Percentiles rank a stretch among this genome's conserved stretches.
phyloP scores from a whole-genome alignment of 73 alveolate species.

The Paramecium primaurelia region DNA sequence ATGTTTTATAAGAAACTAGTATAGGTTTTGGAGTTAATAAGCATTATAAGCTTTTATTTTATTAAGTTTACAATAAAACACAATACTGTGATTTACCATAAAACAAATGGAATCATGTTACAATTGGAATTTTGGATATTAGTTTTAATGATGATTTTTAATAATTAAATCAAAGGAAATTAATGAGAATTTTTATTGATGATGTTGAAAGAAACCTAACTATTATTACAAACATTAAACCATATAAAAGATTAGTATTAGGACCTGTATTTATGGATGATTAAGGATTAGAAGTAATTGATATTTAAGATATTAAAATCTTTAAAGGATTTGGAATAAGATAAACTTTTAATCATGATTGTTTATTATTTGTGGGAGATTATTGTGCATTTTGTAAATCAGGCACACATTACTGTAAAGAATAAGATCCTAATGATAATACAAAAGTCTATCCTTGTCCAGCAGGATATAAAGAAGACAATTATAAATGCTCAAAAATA shows the following conservation, averaged over 20 bases:
- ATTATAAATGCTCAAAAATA: background rate
- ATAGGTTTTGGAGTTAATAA: background rate
- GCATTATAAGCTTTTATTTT: background rate
- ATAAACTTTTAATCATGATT: background rate
- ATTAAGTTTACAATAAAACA: background rate
- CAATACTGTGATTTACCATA: background rate
- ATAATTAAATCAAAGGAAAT: background rate
- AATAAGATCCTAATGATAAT: background rate
- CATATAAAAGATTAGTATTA: background rate
- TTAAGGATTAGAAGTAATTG: background rate
- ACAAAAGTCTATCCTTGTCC: background rate
- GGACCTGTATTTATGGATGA: background rate
- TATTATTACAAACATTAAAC: background rate
- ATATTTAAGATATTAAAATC: background rate
- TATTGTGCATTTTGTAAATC: background rate
- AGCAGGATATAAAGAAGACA: background rate
- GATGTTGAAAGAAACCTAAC: background rate
- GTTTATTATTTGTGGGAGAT: background rate
- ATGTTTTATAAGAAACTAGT: background rate
- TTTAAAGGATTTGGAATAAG: background rate
- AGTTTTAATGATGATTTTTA: background rate
- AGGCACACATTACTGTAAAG: background rate
- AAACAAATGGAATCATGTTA: background rate
- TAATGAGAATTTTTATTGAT: background rate
- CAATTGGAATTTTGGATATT: background rate